phyloP scores from a whole-genome alignment of 306 rosid genomes.

The Vigna radiata region DNA sequence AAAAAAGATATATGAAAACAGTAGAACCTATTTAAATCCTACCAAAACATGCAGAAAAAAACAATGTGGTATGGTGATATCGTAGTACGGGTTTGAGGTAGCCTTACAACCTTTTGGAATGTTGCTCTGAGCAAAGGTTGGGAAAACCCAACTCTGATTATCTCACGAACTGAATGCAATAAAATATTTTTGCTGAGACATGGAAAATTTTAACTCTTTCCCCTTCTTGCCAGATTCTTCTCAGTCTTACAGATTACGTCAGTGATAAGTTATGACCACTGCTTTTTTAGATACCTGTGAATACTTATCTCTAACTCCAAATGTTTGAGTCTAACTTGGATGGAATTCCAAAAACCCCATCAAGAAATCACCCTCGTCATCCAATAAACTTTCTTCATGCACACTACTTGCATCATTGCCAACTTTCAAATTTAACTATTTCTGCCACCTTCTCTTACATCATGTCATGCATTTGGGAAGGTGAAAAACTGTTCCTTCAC shows the following conservation, averaged over 20 bases:
- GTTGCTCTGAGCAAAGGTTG: constrained; percentile 54
- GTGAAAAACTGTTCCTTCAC: neutral
- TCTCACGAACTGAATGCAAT: constrained; percentile 33
- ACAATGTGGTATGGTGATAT: constrained; percentile 36
- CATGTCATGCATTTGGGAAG: constrained; percentile 14
- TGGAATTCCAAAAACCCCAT: neutral
- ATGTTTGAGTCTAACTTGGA: constrained; percentile 45
- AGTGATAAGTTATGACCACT: constrained; percentile 34
- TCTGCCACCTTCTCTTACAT: neutral
- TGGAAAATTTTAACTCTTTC: constrained; percentile 7
- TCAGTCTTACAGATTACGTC: constrained; percentile 34
- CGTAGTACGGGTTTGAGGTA: constrained; percentile 39
- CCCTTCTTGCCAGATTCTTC: constrained; percentile 39
- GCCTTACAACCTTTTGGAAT: constrained; percentile 63
- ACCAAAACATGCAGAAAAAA: constrained; percentile 49
- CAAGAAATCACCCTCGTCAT: constrained; percentile 7
- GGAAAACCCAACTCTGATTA: constrained; percentile 50
- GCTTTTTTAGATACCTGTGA: constrained; percentile 38
- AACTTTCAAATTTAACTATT: neutral
- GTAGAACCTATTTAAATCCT: constrained; percentile 43
- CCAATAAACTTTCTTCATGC: constrained; percentile 36
- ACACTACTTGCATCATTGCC: neutral
- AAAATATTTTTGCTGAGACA: constrained; percentile 2
- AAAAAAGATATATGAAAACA: constrained; percentile 9
- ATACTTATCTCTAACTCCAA: constrained; percentile 46